These are phyloP conservation scores for Cryptococcus jaspeensis DNA, from an alignment of 1,284 basidiomycete species.

Conservation along the genomic window DNA sequence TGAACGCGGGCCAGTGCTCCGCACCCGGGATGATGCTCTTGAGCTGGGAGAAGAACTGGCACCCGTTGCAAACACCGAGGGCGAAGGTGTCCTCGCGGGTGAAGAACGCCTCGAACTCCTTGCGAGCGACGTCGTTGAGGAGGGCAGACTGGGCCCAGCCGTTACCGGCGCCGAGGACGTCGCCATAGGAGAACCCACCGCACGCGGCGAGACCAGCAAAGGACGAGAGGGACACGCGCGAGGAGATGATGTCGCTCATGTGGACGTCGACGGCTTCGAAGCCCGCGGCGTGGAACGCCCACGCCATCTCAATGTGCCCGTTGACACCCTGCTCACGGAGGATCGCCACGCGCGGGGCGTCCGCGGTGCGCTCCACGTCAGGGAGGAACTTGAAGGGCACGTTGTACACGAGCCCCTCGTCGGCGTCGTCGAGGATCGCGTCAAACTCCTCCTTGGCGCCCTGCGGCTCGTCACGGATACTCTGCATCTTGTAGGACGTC, in stretches of 20 bases:
- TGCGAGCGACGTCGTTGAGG: conserved; percentile 69
- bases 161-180: conserved; percentile 94
- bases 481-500: conserved; percentile 90
- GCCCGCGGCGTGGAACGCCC: conserved; percentile 89
- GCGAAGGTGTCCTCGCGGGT: conserved; percentile 75
- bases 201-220: conserved; percentile 93
- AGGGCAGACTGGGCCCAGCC: conserved; percentile 96
- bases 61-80: conserved; percentile 96
- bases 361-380: conserved; percentile 34
- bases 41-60: conserved; percentile 91
- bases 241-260: conserved; percentile 92
- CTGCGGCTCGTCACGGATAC: conserved; percentile 77
- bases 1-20: conserved; percentile 84
- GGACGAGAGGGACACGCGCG: conserved; percentile 60
- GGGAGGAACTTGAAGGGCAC: conserved; percentile 63
- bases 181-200: conserved; percentile 98
- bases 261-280: conserved; percentile 95
- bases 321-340: conserved; percentile 98
- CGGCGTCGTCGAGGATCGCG: conserved; percentile 67
- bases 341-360: conserved; percentile 85
- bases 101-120: conserved; percentile 82
- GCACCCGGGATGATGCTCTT: conserved; percentile 84
- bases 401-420: conserved; percentile 72
- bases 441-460: conserved; percentile 79
- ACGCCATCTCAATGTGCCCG: conserved; percentile 98